Evolutionary conservation across 2,329 filamentous ascomycete species (phyloP), one percentile per base, ranked within the genome.

Genomic region (Fusarium paranaense): DNA sequence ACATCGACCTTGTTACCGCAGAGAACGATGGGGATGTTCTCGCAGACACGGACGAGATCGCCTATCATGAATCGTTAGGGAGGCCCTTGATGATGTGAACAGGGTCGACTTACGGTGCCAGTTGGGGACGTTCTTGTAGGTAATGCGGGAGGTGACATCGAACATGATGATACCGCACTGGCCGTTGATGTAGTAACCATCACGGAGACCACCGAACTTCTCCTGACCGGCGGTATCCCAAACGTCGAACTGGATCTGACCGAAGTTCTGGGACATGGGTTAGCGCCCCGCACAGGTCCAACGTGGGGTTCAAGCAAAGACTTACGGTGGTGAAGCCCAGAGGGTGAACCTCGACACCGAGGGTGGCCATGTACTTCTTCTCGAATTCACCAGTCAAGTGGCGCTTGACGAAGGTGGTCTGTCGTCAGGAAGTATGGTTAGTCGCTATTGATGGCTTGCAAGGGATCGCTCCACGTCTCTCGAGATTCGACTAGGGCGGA

Each of bases 81-180:
- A 25, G 14, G 30, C 62, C 38, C 16, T 50, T 32, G 25, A 18
- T 38, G 30, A 42, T 45, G 42, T 37, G 40, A 20, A 47, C n/a
- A 45, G 54, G 6, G 40, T 45, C 13, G 70, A 92, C 95, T 85
- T 92, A 98, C 97, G 97, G 88, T 99, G 97, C 97, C 97, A 99
- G 94, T 98, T 98, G 88, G 97, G 97, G 76, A 99, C 97, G 90
- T 99, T 99, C 94, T 99, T 99, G 93, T 99, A 99, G 86, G 97
- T 99, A 86, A 99, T 98, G 84, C 97, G 94, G 80, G 96, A 98
- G 76, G 97, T 98, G 78, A 99, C 96, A 87, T 99, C 96, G 87
- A 99, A 99, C 96, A 99, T 99, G 92, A 99, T 98, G 90, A 99
- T 98, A 89, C 97, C 96, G 87, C 96, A 98, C 89, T 98, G 96